phyloP scores from a whole-genome alignment of 371 early-diverging fungal species.

The Lichtheimia ornata region DNA sequence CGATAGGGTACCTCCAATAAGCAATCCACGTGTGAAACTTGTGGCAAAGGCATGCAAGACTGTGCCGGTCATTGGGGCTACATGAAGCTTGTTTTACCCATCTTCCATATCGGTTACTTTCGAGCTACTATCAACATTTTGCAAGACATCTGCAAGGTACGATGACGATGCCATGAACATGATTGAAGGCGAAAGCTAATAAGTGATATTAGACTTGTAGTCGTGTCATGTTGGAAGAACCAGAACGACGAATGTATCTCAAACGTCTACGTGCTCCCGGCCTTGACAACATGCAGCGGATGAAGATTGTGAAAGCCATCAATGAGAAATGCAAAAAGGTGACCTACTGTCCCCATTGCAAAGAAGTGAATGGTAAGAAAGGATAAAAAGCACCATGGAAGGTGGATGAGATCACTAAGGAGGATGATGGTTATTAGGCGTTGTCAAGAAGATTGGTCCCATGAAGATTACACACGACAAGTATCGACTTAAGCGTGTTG shows the following conservation, averaged over 20 bases:
- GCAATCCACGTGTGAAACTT: constrained; percentile 86
- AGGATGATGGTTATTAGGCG: constrained; percentile 34
- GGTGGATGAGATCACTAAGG: constrained; percentile 1
- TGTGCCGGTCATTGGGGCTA: constrained; percentile 99
- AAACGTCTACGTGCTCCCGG: constrained; percentile 74
- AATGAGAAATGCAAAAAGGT: constrained; percentile 91
- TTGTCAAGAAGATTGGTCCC: constrained; percentile 95
- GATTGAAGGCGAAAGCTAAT: not conserved
- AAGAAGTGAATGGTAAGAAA: constrained; percentile 72
- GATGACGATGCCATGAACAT: not conserved
- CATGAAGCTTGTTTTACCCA: constrained; percentile 92
- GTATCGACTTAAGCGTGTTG: constrained; percentile 77
- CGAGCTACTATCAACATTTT: constrained; percentile 87
- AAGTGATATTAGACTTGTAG: constrained; percentile 69
- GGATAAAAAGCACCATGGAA: not conserved
- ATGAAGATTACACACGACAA: constrained; percentile 97
- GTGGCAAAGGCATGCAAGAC: constrained; percentile 85
- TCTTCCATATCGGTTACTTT: constrained; percentile 98
- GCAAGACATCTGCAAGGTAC: constrained; percentile 97
- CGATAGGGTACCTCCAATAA: constrained; percentile 89
- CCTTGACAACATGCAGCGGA: constrained; percentile 80
- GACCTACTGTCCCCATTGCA: constrained; percentile 87
- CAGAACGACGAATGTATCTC: constrained; percentile 73
- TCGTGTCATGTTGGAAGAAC: constrained; percentile 86
- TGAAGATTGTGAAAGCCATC: constrained; percentile 80